phyloP scores from a whole-genome alignment of 495 filamentous ascomycete species.

The Amphirosellinia nigrospora region DNA sequence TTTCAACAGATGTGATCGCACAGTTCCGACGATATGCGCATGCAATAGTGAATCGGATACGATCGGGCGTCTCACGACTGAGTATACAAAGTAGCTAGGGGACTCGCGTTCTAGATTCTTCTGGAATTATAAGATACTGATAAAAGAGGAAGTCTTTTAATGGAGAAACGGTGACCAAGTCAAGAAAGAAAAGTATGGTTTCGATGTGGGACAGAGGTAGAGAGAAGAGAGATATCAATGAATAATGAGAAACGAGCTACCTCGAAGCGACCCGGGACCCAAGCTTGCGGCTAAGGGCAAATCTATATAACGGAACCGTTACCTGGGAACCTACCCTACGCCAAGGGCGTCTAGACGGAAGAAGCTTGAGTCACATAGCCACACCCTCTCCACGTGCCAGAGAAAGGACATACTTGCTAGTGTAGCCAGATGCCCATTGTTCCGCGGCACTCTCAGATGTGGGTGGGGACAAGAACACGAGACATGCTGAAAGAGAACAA shows the following conservation, averaged over 20 bases:
- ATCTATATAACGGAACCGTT: conserved; percentile 21
- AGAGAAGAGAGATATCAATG: neutral
- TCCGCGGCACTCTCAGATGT: conserved; percentile 15
- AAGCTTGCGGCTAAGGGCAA: neutral
- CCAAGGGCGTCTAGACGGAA: conserved; percentile 16
- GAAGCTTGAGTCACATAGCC: conserved; percentile 6
- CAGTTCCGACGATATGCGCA: neutral
- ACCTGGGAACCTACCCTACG: neutral
- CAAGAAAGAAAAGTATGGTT: neutral
- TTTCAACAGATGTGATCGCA: neutral
- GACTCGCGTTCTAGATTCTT: neutral
- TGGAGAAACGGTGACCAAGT: neutral
- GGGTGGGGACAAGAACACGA: conserved; percentile 16
- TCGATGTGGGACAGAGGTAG: neutral
- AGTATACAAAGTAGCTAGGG: neutral
- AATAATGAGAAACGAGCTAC: neutral
- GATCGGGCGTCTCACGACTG: neutral
- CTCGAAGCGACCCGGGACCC: neutral
- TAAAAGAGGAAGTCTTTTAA: neutral
- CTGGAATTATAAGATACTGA: neutral
- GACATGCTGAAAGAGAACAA: neutral
- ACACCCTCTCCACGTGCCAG: conserved; percentile 17
- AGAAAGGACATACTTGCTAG: neutral
- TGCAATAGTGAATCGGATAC: neutral
- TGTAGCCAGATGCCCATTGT: conserved; percentile 2